These are phyloP conservation scores for Vigna mungo DNA, from an alignment of 306 rosid genomes.

Conservation along the genomic window DNA sequence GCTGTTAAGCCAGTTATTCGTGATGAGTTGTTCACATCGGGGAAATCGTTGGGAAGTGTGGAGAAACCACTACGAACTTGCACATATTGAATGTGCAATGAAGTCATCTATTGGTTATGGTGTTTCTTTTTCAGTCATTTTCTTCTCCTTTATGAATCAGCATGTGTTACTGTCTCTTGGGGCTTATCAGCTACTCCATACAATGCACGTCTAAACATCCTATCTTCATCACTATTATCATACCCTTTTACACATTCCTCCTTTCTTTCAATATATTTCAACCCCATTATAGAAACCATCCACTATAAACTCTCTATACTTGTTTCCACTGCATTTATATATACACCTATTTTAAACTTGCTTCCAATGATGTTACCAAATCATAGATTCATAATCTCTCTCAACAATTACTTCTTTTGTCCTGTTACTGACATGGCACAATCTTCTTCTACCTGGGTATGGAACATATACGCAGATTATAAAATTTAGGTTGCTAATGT, in stretches of 20 bases:
- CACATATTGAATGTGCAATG: conserved; percentile 40
- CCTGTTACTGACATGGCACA: not conserved
- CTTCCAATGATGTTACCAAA: not conserved
- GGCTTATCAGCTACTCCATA: conserved; percentile 24
- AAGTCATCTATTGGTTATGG: conserved; percentile 39
- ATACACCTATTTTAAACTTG: too few species aligned
- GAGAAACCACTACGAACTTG: conserved; percentile 27
- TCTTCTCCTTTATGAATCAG: conserved; percentile 18
- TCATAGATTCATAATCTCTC: not conserved
- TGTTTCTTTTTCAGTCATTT: not conserved
- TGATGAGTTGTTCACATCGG: conserved; percentile 41
- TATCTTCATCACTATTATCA: not conserved
- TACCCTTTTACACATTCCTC: too few species aligned
- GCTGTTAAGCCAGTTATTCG: conserved; percentile 26
- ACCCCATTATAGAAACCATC: not conserved
- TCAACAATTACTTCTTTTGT: not conserved
- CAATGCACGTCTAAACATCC: not conserved
- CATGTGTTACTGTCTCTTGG: conserved; percentile 38
- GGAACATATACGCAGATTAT: not conserved
- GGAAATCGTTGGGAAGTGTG: conserved; percentile 38
- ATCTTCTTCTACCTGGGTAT: not conserved
- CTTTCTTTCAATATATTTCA: not conserved
- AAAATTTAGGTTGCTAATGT: not conserved
- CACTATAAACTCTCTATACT: too few species aligned
- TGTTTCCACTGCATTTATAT: too few species aligned